These are phyloP conservation scores for Penicillium sp. DNA, from an alignment of 2,329 filamentous ascomycete genomes.

Conservation along the genomic window DNA sequence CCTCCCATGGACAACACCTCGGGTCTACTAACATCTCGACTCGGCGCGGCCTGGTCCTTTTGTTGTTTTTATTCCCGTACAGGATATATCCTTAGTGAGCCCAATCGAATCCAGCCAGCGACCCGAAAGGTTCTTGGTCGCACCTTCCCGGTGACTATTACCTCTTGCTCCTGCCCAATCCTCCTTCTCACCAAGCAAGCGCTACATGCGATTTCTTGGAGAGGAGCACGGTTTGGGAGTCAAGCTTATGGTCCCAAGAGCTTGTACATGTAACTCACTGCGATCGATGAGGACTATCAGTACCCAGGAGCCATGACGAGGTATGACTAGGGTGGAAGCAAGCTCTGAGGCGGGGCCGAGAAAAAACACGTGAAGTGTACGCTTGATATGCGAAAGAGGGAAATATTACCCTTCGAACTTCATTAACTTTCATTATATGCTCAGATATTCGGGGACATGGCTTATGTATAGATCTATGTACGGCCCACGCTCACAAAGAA, in stretches of 20 bases:
- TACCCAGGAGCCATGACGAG: background rate
- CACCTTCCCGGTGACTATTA: slow-evolving; percentile 10
- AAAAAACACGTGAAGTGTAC: background rate
- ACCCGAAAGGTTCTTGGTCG: background rate
- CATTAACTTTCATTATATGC: background rate
- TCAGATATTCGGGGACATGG: background rate
- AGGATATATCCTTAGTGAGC: slow-evolving; percentile 15
- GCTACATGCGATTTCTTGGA: slow-evolving; percentile 40
- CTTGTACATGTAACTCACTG: background rate
- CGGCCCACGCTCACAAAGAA: background rate
- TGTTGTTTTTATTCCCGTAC: background rate
- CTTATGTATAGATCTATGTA: background rate
- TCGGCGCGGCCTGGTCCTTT: background rate
- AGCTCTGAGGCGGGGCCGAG: background rate
- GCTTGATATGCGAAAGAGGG: background rate
- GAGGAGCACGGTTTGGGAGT: slow-evolving; percentile 24
- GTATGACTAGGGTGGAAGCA: background rate
- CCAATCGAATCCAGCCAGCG: slow-evolving; percentile 7
- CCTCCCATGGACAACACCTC: too few relatives aligned
- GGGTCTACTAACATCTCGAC: background rate
- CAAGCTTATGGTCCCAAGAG: background rate
- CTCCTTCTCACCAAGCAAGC: slow-evolving; percentile 36
- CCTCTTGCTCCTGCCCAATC: slow-evolving; percentile 15
- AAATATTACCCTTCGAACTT: background rate
- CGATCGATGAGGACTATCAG: background rate